Evolutionary conservation across 768 basidiomycete genomes (phyloP).

Genomic region (Scleroderma bovista): DNA sequence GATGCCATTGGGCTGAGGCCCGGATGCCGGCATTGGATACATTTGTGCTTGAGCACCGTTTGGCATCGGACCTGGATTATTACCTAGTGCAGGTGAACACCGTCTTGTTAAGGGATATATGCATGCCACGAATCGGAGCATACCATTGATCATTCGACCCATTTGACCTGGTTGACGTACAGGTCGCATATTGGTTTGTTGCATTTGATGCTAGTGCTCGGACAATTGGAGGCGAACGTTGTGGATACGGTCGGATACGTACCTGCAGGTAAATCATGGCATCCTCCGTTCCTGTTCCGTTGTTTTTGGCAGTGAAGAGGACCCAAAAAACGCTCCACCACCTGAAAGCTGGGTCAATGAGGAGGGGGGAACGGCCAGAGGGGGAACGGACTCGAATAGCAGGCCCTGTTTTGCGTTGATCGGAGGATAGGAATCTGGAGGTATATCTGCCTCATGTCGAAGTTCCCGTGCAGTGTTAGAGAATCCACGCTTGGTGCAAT

Average conservation of each 20-base stretch:
- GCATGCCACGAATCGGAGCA: slow-evolving; percentile 15
- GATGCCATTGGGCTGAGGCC: slow-evolving; percentile 42
- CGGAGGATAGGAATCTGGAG: slow-evolving; percentile 58
- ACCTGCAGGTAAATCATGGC: slow-evolving; percentile 70
- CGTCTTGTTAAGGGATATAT: slow-evolving; percentile 25
- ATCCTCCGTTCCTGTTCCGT: slow-evolving; percentile 59
- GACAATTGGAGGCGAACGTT: slow-evolving; percentile 8
- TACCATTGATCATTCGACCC: slow-evolving; percentile 30
- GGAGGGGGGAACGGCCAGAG: not conserved
- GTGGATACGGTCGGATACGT: slow-evolving; percentile 18
- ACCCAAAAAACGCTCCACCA: slow-evolving; percentile 94
- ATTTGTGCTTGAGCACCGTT: slow-evolving; percentile 21
- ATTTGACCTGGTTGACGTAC: slow-evolving; percentile 22
- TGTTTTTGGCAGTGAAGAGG: slow-evolving; percentile 75
- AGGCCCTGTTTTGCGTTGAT: slow-evolving; percentile 82
- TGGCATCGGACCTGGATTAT: slow-evolving; percentile 22
- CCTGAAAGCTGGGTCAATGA: slow-evolving; percentile 30
- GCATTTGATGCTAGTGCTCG: slow-evolving; percentile 31
- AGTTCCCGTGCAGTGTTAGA: slow-evolving; percentile 67
- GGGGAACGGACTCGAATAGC: slow-evolving; percentile 63
- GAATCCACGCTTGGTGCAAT: slow-evolving; percentile 77
- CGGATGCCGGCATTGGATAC: slow-evolving; percentile 26
- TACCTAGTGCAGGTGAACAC: slow-evolving; percentile 16
- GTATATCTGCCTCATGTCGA: slow-evolving; percentile 59
- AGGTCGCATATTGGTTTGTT: slow-evolving; percentile 30